These are phyloP conservation scores for Backusella tuberculispora DNA, from an alignment of 192 early-diverging fungal species.

Conservation along the genomic window DNA sequence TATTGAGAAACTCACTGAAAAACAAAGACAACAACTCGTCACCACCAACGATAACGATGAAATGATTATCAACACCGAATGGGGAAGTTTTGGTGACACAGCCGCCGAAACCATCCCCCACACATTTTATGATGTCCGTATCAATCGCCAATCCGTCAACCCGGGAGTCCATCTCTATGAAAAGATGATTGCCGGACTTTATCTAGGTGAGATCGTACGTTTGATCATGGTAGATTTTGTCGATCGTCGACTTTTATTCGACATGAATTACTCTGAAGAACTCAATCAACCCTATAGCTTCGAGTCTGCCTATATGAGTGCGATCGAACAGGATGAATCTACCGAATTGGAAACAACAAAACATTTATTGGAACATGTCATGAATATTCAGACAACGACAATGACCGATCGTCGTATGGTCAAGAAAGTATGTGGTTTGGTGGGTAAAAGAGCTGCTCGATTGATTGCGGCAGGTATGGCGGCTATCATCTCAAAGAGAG, in stretches of 20 bases:
- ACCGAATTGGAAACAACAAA: slow-evolving; percentile 66
- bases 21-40: no score
- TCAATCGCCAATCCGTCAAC: slow-evolving; percentile 81
- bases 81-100: no score
- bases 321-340: slow-evolving; percentile 69
- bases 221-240: slow-evolving; percentile 78
- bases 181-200: slow-evolving; percentile 93
- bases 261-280: slow-evolving; percentile 59
- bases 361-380: slow-evolving; percentile 72
- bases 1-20: slow-evolving; percentile 66
- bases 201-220: slow-evolving; percentile 87
- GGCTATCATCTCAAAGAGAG: slow-evolving; percentile 58
- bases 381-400: slow-evolving; percentile 66
- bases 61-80: slow-evolving; percentile 96
- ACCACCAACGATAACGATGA: slow-evolving; percentile 47
- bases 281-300: slow-evolving; percentile 75
- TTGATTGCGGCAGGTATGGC: slow-evolving; percentile 73
- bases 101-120: slow-evolving; percentile 72
- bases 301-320: slow-evolving; percentile 71
- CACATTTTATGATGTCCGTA: slow-evolving; percentile 78
- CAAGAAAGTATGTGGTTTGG: slow-evolving; percentile 75
- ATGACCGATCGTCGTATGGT: slow-evolving; percentile 79
- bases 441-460: slow-evolving; percentile 83
- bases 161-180: slow-evolving; percentile 82
- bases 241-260: slow-evolving; percentile 78